Conservation (phyloP, 352 stramenopile genomes). For the Poterioochromonas sp. region DNA sequence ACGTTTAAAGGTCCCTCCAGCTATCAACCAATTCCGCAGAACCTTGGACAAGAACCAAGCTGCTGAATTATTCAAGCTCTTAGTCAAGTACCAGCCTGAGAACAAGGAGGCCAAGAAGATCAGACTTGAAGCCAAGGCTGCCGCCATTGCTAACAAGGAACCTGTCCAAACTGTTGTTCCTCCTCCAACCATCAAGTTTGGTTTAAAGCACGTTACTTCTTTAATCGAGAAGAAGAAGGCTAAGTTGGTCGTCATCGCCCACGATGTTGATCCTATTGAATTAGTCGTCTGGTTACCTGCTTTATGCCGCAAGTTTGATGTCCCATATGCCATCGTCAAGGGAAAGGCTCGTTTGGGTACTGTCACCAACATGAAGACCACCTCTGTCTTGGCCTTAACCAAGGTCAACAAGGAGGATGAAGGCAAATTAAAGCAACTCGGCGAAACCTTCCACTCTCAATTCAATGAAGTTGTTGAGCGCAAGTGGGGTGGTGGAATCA, state of each 20-base stretch:
- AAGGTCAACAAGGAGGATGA: conserved; percentile 96
- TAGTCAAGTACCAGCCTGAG: conserved; percentile 98
- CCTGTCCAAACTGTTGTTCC: conserved; percentile 59
- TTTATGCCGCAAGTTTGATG: conserved; percentile 96
- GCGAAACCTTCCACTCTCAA: conserved; percentile 81
- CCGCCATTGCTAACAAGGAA: conserved; percentile 65
- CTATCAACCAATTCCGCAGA: conserved; percentile 98
- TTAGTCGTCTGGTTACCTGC: conserved; percentile 93
- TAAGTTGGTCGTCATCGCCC: conserved; percentile 95
- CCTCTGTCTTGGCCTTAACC: conserved; percentile 86
- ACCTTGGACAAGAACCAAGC: conserved; percentile 95
- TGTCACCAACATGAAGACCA: conserved; percentile 97
- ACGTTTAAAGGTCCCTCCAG: conserved; percentile 95
- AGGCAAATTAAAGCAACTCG: conserved; percentile 85
- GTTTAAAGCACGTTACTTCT: conserved; percentile 97
- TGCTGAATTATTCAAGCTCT: conserved; percentile 93
- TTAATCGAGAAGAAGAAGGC: conserved; percentile 99
- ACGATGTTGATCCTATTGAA: conserved; percentile 96
- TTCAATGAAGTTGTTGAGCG: conserved; percentile 90
- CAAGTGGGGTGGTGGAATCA: conserved; percentile 98
- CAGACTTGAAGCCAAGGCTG: conserved; percentile 88
- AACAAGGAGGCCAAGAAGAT: conserved; percentile 93
- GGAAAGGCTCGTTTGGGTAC: conserved; percentile 94
- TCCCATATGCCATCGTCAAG: conserved; percentile 99
- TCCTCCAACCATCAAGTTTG: conserved; percentile 89